Evolutionary conservation across 345 rosid genomes (phyloP).

Genomic region (Citrus medica): DNA sequence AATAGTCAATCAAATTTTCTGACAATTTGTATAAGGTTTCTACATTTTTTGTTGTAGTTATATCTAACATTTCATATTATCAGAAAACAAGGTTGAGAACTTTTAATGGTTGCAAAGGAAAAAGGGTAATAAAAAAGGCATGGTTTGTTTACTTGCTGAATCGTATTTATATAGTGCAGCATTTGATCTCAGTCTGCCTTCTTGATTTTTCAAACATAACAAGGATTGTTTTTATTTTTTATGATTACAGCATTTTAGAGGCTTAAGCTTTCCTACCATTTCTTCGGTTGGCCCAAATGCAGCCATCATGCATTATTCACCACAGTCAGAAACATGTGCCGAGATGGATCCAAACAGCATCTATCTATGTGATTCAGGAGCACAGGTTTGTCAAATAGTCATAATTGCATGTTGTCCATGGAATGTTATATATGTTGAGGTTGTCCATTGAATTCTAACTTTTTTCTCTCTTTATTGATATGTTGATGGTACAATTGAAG

Average conservation of each 20-base stretch:
- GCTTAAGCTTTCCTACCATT: slow-evolving; percentile 94
- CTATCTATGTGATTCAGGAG: slow-evolving; percentile 95
- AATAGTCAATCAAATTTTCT: neutral
- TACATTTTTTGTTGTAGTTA: neutral
- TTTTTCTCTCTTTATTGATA: slow-evolving; percentile 11
- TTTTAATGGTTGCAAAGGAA: neutral
- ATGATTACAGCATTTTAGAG: slow-evolving; percentile 78
- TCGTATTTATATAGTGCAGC: neutral
- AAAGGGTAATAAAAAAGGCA: neutral
- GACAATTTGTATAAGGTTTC: neutral
- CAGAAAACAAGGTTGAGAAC: neutral
- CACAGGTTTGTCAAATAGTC: slow-evolving; percentile 59
- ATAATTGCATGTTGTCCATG: neutral
- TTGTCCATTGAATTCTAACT: neutral
- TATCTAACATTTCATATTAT: neutral
- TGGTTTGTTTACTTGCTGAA: neutral
- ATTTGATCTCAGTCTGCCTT: neutral
- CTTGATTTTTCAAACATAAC: neutral
- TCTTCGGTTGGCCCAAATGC: slow-evolving; percentile 97
- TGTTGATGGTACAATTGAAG: slow-evolving; percentile 39
- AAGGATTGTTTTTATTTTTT: neutral
- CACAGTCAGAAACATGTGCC: slow-evolving; percentile 69
- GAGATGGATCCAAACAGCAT: slow-evolving; percentile 81
- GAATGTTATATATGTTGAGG: neutral
- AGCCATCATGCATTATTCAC: slow-evolving; percentile 86